Evolutionary conservation across 768 basidiomycete genomes (phyloP).

Genomic region (Rhizopogon roseolus): DNA sequence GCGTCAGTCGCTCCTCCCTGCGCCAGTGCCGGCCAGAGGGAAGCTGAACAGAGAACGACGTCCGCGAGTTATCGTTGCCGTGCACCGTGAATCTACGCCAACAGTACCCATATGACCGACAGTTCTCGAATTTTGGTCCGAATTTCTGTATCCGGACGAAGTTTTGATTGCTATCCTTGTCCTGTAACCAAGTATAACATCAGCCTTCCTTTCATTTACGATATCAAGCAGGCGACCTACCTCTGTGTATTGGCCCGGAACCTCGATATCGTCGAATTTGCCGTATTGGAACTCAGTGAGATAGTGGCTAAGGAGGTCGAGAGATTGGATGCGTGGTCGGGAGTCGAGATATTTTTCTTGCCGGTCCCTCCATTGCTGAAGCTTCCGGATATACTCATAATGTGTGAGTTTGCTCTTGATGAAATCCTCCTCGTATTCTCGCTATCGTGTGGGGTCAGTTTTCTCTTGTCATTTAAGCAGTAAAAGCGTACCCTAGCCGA

Average conservation of each 20-base stretch:
- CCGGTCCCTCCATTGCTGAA: conserved; percentile 91
- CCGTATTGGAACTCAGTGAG: conserved; percentile 96
- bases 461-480: neutral
- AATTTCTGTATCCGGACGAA: conserved; percentile 92
- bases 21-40: conserved; percentile 82
- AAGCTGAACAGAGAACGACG: conserved; percentile 87
- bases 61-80: conserved; percentile 85
- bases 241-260: conserved; percentile 99
- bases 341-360: conserved; percentile 83
- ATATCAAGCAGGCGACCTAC: conserved; percentile 33
- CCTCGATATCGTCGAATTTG: conserved; percentile 96
- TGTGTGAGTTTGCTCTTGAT: conserved; percentile 71
- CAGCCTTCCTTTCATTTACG: neutral
- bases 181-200: conserved; percentile 42
- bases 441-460: conserved; percentile 37
- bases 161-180: conserved; percentile 90
- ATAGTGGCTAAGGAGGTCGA: conserved; percentile 88
- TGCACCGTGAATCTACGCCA: conserved; percentile 90
- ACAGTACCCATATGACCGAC: conserved; percentile 77
- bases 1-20: conserved; percentile 88
- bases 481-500: conserved; percentile 48
- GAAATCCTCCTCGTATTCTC: conserved; percentile 90
- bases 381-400: conserved; percentile 81
- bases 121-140: conserved; percentile 85
- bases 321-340: conserved; percentile 75